A percentile compares a stretch with the other conserved stretches of the same genome.
These are phyloP conservation scores for Myochromella boudieri DNA, from an alignment of 768 basidiomycete genomes.

Conservation along the genomic window DNA sequence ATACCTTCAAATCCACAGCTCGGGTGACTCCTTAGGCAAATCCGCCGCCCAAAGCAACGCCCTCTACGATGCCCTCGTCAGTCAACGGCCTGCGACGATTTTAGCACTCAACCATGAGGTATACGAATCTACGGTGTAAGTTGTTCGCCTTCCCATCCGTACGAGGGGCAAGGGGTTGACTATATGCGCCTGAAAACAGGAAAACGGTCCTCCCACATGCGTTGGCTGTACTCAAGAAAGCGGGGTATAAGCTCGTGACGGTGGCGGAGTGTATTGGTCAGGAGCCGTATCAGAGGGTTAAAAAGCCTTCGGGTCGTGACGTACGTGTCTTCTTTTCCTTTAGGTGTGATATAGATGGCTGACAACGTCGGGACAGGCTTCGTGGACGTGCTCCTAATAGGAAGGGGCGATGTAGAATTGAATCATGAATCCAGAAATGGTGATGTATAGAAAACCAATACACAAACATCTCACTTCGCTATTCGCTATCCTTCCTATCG, in stretches of 20 bases:
- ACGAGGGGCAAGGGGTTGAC: too few species aligned
- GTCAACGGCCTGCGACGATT: slow-evolving; percentile 27
- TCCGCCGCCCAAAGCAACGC: slow-evolving; percentile 24
- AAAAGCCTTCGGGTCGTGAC: slow-evolving; percentile 25
- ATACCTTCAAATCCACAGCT: slow-evolving; percentile 20
- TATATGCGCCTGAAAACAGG: too few species aligned
- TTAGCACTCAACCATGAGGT: slow-evolving; percentile 40
- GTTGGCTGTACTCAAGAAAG: slow-evolving; percentile 30
- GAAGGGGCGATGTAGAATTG: too few species aligned
- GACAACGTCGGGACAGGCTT: too few species aligned
- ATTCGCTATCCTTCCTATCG: too few species aligned
- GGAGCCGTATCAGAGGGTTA: slow-evolving; percentile 30
- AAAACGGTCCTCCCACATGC: slow-evolving; percentile 34
- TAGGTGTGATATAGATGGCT: too few species aligned
- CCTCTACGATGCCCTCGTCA: slow-evolving; percentile 25
- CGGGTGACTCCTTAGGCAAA: slow-evolving; percentile 36
- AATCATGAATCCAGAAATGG: too few species aligned
- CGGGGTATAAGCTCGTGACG: slow-evolving; percentile 38
- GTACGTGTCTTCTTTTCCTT: slow-evolving; percentile 21
- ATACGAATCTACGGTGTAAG: too few species aligned
- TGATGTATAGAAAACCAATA: too few species aligned
- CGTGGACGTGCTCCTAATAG: too few species aligned
- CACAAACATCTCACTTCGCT: too few species aligned
- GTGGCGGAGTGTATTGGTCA: slow-evolving; percentile 37
- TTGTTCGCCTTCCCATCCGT: too few species aligned